Base-by-base conservation (phyloP, 176 grass and related monocot species). In the Microstegium vimineum region DNA sequence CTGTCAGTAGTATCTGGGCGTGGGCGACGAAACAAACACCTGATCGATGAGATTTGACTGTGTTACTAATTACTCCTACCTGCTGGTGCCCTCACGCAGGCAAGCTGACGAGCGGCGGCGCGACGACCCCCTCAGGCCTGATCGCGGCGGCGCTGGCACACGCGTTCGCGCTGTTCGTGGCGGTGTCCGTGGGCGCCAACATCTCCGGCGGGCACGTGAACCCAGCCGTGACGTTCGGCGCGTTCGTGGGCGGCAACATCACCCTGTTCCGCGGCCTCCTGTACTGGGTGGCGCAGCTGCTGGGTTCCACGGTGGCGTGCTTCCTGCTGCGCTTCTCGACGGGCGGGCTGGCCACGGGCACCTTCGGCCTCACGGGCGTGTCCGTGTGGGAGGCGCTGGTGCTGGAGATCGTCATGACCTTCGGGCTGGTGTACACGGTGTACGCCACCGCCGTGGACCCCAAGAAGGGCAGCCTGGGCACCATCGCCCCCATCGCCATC, bases 161-260 rank as follows among this genome's bases (percentile, higher is more conserved):
- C 73, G 96, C 91, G 33, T 99, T 99, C 81, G 93, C 84, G 0
- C 91, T 99, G 30, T 91, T 94, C 88, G 96, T 94, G 6, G 96
- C 96, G 2, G 96, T 99, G 3, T 93, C 96, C 8, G 96, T 94
- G 1, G 80, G 84, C 67, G 93, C 93, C 66, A 99, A 99, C 91
- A 93, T 99, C 93, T 99, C 96, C 56, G 96, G 96, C 66, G 96
- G 96, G 3, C 96, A 99, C 87, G 93, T 99, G 73, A 99, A 99
- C 93, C 96, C 96, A 0, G 96, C 96, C 25, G 96, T 99, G 2
- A 99, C 96, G 12, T 99, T 99, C 83, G 96, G 96, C 76, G 91
- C 87, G 22, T 99, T 95, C 82, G 40, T 99, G 1, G 93, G 96
- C 74, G 96, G 96, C 76, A 91, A 95, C 93, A 99, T 99, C 89